phyloP scores from a whole-genome alignment of 768 basidiomycete species.

The Leccinellum albellum region DNA sequence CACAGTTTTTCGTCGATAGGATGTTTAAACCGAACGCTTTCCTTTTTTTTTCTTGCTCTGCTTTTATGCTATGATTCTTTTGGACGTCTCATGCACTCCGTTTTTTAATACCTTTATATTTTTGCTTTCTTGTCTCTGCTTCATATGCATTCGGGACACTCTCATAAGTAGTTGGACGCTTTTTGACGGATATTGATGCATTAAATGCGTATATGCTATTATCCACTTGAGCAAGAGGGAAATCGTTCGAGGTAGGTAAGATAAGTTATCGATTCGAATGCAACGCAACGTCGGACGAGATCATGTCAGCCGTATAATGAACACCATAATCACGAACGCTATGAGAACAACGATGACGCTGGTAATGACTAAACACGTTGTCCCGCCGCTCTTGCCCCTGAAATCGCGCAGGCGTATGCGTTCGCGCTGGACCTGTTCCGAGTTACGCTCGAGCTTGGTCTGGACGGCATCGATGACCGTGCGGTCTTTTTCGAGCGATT shows the following conservation, averaged over 20 bases:
- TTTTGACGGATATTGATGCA: background rate
- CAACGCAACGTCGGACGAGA: background rate
- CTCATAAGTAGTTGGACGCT: background rate
- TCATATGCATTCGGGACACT: constrained; percentile 14
- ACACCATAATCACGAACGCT: constrained; percentile 68
- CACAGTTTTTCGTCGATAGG: constrained; percentile 3
- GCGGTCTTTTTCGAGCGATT: constrained; percentile 70
- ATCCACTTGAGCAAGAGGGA: background rate
- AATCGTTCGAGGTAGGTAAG: background rate
- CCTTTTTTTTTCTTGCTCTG: background rate
- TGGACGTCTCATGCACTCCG: constrained; percentile 8
- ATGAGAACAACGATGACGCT: constrained; percentile 63
- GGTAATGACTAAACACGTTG: constrained; percentile 68
- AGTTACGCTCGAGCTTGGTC: constrained; percentile 72
- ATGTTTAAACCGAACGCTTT: constrained; percentile 10
- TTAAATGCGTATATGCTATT: background rate
- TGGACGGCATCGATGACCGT: constrained; percentile 62
- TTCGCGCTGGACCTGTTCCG: constrained; percentile 63
- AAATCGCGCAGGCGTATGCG: constrained; percentile 58
- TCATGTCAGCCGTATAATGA: constrained; percentile 64
- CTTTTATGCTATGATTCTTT: background rate
- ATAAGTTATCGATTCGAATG: background rate
- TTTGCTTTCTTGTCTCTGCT: background rate
- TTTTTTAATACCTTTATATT: constrained; percentile 3
- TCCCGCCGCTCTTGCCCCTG: constrained; percentile 58